Conservation (phyloP, 2,329 filamentous ascomycete genomes). For the Aureobasidium sp. region DNA sequence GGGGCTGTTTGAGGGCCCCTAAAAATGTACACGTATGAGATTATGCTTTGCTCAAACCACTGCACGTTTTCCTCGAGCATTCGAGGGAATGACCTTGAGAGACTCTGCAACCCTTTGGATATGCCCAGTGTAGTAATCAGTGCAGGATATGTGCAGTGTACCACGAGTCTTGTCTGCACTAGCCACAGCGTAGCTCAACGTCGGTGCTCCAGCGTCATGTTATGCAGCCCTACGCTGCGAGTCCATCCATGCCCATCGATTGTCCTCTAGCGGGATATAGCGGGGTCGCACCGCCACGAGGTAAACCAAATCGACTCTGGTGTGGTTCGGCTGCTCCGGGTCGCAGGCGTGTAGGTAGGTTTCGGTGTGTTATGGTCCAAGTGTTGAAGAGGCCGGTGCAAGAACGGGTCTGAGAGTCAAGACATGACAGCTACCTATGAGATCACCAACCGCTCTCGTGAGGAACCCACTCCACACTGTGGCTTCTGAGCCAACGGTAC, state of each 20-base stretch:
- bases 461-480: not conserved
- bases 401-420: not conserved
- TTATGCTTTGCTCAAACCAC: not conserved
- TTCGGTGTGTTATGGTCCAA: not conserved
- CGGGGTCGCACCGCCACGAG: conserved; percentile 9
- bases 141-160: not conserved
- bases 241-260: not conserved
- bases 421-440: conserved; percentile 7
- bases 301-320: not conserved
- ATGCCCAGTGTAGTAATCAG: not conserved
- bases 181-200: conserved; percentile 1
- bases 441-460: not conserved
- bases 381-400: not conserved
- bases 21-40: not conserved
- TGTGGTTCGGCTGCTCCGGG: conserved; percentile 1
- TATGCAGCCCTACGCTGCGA: conserved; percentile 4
- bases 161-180: not conserved
- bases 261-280: not conserved
- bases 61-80: not conserved
- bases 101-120: not conserved
- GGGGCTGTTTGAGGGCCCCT: not conserved
- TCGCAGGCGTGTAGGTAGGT: not conserved
- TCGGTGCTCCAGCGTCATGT: not conserved
- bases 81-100: not conserved
- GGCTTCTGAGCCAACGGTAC: not conserved